Percentiles rank a stretch among this genome's conserved stretches.
Evolutionary conservation across 169 alveolate species (phyloP).

Genomic region (Cryptosporidium parvum): DNA sequence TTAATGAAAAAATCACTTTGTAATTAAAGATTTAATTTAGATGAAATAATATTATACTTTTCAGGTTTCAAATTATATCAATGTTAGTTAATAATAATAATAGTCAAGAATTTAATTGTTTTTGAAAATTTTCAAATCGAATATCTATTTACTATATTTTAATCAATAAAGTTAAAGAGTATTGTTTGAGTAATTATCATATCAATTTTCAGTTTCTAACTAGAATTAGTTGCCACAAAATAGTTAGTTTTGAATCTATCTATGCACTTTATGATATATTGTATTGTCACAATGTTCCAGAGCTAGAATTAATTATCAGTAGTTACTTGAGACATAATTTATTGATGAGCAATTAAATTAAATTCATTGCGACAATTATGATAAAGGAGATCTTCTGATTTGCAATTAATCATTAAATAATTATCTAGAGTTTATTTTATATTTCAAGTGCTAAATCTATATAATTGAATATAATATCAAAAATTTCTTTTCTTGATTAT

Average conservation of each 20-base stretch:
- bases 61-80: not conserved
- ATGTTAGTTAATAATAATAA: not conserved
- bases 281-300: not conserved
- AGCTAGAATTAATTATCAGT: slow-evolving; percentile 27
- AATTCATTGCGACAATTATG: not conserved
- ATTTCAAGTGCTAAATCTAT: not conserved
- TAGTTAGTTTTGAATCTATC: not conserved
- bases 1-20: slow-evolving; percentile 4
- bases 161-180: not conserved
- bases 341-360: not conserved
- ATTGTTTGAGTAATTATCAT: not conserved
- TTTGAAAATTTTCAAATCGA: not conserved
- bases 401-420: not conserved
- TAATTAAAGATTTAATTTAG: slow-evolving; percentile 28
- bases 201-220: slow-evolving; percentile 11
- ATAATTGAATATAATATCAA: not conserved
- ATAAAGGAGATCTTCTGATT: slow-evolving; percentile 18
- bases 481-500: not conserved
- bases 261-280: not conserved
- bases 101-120: slow-evolving; percentile 12
- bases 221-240: not conserved
- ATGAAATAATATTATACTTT: not conserved
- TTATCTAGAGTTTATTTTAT: not conserved
- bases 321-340: slow-evolving; percentile 6
- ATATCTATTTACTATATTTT: not conserved